Base-by-base conservation (phyloP, 129 eudicot species). In the Sambucus nigra region DNA sequence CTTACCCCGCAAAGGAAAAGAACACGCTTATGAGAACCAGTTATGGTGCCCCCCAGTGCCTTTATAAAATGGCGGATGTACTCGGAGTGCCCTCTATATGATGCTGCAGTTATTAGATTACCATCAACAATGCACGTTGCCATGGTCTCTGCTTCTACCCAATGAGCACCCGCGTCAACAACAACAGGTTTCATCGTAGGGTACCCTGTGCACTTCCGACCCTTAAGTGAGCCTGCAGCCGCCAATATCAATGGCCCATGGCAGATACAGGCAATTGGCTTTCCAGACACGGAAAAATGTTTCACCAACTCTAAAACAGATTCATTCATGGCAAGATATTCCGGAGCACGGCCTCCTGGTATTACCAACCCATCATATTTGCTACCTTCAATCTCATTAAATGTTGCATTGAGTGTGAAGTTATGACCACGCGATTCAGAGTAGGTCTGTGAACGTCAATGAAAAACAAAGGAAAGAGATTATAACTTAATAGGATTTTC, bases 281-380 rank as follows among this genome's bases (percentile, higher is more conserved):
- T 89, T 53, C 75, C 78, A 27, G 73, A 59, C 25, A 64, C 68
- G 24, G 69, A 69, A 74, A 89, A 81, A 38, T 79, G 67, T 17
- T 65, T 73, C 61, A 89, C 95, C 75, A 89, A 61, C 20, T 73
- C 74, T 6, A 60, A 40, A 7, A 89, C 88, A 39, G 94, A 68
- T 66, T 71, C 80, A 69, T 85, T 52, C 79, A 81, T 73, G 2
- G 95, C 88, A 39, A 89, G 98, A 76, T 89, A 89, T 68, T 89
- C 98, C 0, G 98, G 88, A 56, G 98, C 79, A 58, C 98, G 82
- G 18, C 94, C 98, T 31, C 98, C 95, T 23, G 88, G 94, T 55
- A 89, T 69, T 25, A 89, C 61, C 52, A 89, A 57, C 5, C 95
- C 98, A 59, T 79, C 93, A 61, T 89, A 89, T 21, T 72, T 70